Conservation (phyloP, 768 basidiomycete genomes). For the Auricularia heimuer region DNA sequence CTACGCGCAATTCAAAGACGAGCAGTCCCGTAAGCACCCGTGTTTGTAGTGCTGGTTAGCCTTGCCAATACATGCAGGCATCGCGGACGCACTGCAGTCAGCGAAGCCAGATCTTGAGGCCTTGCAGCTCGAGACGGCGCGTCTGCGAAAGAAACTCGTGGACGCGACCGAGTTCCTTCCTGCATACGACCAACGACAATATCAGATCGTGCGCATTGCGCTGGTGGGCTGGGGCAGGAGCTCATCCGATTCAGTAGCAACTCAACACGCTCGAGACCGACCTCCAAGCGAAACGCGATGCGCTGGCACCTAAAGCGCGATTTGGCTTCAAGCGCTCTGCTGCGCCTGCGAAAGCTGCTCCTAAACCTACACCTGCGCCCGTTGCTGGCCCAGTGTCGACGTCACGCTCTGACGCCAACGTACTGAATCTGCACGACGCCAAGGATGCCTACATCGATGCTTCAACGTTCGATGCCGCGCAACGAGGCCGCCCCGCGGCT, state of each 20-base stretch:
- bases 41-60: neutral
- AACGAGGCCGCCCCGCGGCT: slow-evolving; percentile 13
- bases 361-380: slow-evolving; percentile 2
- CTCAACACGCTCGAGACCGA: slow-evolving; percentile 49
- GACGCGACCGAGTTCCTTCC: slow-evolving; percentile 60
- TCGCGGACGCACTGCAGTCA: neutral
- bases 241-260: slow-evolving; percentile 37
- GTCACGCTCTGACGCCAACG: neutral
- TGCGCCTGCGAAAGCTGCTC: slow-evolving; percentile 13
- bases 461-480: slow-evolving; percentile 22
- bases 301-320: slow-evolving; percentile 37
- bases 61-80: neutral
- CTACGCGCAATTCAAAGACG: neutral
- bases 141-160: slow-evolving; percentile 49
- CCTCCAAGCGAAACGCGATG: slow-evolving; percentile 38
- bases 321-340: slow-evolving; percentile 57
- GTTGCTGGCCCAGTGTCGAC: neutral
- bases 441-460: neutral
- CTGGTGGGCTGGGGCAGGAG: neutral
- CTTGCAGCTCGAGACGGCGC: slow-evolving; percentile 34
- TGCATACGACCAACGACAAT: slow-evolving; percentile 64
- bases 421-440: neutral
- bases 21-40: neutral
- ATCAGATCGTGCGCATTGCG: slow-evolving; percentile 43
- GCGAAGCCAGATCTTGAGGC: neutral